phyloP scores from a whole-genome alignment of 768 basidiomycete species.

The Russula dissimulans region DNA sequence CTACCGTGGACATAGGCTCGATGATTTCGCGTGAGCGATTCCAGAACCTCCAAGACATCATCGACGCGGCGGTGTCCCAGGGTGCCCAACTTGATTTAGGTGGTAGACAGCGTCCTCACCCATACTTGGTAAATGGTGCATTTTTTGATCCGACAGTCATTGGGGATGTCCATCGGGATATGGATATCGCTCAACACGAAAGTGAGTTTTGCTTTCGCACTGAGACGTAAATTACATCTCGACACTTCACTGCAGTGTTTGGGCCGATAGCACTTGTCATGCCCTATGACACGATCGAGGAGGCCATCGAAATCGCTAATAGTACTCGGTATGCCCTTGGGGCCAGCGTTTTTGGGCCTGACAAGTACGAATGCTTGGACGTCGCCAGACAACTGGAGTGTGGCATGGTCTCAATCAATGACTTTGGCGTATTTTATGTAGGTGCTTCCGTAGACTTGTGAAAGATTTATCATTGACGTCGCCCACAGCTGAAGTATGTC shows the following conservation, averaged over 20 bases:
- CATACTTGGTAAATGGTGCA: slow-evolving; percentile 58
- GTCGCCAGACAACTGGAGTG: slow-evolving; percentile 80
- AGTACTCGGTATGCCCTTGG: slow-evolving; percentile 84
- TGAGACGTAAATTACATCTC: background rate
- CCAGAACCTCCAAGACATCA: slow-evolving; percentile 53
- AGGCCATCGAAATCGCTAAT: slow-evolving; percentile 85
- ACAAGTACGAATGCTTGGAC: slow-evolving; percentile 64
- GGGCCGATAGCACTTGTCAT: slow-evolving; percentile 87
- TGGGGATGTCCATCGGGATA: slow-evolving; percentile 59
- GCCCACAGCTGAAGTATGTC: slow-evolving; percentile 53
- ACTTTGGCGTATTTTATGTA: slow-evolving; percentile 85
- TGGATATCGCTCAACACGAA: slow-evolving; percentile 76
- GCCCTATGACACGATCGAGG: slow-evolving; percentile 72
- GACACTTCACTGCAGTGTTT: slow-evolving; percentile 50
- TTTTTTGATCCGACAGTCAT: slow-evolving; percentile 88
- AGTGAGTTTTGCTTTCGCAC: slow-evolving; percentile 37
- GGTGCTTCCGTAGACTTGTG: slow-evolving; percentile 26
- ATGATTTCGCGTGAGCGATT: slow-evolving; percentile 36
- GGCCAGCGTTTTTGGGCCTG: slow-evolving; percentile 88
- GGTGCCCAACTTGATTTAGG: slow-evolving; percentile 60
- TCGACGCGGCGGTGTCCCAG: slow-evolving; percentile 53
- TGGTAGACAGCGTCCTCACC: slow-evolving; percentile 56
- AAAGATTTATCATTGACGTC: slow-evolving; percentile 19
- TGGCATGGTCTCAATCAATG: slow-evolving; percentile 97
- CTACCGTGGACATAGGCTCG: slow-evolving; percentile 72